Conservation (phyloP, 2,329 filamentous ascomycete species). For the Ceratocystis cacaofunesta region DNA sequence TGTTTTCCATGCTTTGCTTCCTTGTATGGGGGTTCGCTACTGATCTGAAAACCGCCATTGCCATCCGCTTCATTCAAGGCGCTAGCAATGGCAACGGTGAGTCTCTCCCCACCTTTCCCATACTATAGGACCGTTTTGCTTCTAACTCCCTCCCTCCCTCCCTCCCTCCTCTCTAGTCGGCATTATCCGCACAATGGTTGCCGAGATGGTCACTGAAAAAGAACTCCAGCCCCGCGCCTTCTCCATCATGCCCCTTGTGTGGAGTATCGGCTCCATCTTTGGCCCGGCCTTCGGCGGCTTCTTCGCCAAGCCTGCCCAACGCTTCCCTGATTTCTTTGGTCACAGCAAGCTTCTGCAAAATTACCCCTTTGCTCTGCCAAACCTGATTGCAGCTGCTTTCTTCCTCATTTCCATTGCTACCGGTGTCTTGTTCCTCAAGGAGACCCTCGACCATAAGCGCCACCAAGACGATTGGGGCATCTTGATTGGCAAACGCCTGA, state of each 20-base stretch:
- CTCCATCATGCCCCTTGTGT: conserved; percentile 81
- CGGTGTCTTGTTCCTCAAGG: conserved; percentile 67
- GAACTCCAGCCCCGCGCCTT: conserved; percentile 81
- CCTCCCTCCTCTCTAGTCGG: conserved; percentile 41
- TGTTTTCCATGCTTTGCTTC: conserved; percentile 68
- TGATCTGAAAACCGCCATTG: conserved; percentile 64
- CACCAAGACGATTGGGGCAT: conserved; percentile 61
- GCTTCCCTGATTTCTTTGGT: conserved; percentile 58
- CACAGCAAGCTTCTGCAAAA: conserved; percentile 50
- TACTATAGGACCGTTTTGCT: background rate
- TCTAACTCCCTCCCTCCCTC: background rate
- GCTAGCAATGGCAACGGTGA: conserved; percentile 70
- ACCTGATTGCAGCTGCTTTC: conserved; percentile 59
- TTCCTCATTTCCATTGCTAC: conserved; percentile 64
- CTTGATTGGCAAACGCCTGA: conserved; percentile 52
- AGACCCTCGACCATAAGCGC: conserved; percentile 64
- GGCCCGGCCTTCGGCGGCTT: conserved; percentile 79
- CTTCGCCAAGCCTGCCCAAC: conserved; percentile 63
- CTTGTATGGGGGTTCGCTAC: conserved; percentile 73
- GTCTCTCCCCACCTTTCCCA: conserved; percentile 17
- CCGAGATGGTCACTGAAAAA: conserved; percentile 78
- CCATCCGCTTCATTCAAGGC: conserved; percentile 63
- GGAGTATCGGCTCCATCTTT: conserved; percentile 75
- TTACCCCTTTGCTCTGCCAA: conserved; percentile 75
- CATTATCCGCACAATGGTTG: conserved; percentile 81